Evolutionary conservation across 371 early-diverging fungal species (phyloP).

Genomic region (Lichtheimia hyalospora): DNA sequence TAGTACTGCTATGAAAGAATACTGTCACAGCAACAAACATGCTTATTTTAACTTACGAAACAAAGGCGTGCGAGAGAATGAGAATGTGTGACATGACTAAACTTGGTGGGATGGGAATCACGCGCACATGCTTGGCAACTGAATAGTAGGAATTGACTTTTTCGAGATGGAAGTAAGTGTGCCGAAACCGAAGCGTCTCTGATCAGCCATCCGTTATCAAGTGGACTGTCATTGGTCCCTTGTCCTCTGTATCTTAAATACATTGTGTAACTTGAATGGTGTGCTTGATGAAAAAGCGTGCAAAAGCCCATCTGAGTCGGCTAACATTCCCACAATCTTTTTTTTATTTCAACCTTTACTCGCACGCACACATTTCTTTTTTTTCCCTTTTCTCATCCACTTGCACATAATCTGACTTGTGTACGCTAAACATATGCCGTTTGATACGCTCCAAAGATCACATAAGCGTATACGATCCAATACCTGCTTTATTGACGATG

Average conservation of each 20-base stretch:
- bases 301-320: not conserved
- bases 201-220: slow-evolving; percentile 5
- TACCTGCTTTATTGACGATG: not conserved
- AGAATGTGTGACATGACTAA: too few species aligned
- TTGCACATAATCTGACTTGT: slow-evolving; percentile 4
- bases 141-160: too few species aligned
- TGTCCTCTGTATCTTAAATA: slow-evolving; percentile 6
- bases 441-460: slow-evolving; percentile 12
- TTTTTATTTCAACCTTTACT: not conserved
- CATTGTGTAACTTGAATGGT: slow-evolving; percentile 1
- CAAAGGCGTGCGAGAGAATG: too few species aligned
- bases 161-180: too few species aligned
- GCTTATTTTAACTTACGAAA: too few species aligned
- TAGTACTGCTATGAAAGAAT: too few species aligned
- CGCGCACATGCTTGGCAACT: too few species aligned
- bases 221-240: not conserved
- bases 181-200: too few species aligned
- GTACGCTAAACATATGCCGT: slow-evolving; percentile 5
- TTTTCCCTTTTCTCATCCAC: slow-evolving; percentile 5
- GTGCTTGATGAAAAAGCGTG: too few species aligned
- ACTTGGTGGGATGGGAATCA: too few species aligned
- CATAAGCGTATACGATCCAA: slow-evolving; percentile 17
- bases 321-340: slow-evolving; percentile 9
- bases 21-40: too few species aligned
- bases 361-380: slow-evolving; percentile 1